Percentiles rank a stretch among this genome's conserved stretches.
Conservation (phyloP, 2,329 filamentous ascomycete species). For the Purpureocillium takamizusanense region DNA sequence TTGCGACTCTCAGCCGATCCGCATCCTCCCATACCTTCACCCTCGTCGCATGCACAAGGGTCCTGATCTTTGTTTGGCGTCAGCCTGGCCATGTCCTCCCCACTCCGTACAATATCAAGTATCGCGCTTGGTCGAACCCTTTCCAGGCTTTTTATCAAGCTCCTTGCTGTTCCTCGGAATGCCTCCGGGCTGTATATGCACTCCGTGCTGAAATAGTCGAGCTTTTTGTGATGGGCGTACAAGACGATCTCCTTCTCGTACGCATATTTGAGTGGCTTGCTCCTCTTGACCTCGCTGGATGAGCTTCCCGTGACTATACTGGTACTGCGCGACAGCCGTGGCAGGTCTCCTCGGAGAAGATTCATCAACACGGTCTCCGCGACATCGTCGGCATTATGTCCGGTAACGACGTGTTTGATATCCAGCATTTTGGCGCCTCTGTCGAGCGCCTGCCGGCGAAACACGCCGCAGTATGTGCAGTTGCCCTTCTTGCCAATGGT, state of each 20-base stretch:
- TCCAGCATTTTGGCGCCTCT: conserved; percentile 79
- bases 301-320: conserved; percentile 76
- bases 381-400: conserved; percentile 95
- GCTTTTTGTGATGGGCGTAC: conserved; percentile 91
- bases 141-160: conserved; percentile 90
- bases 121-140: conserved; percentile 90
- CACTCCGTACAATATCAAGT: conserved; percentile 85
- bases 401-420: conserved; percentile 90
- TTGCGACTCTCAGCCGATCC: conserved; percentile 54
- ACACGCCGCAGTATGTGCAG: conserved; percentile 97
- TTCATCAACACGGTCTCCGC: conserved; percentile 99
- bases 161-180: conserved; percentile 84
- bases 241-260: conserved; percentile 99
- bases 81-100: conserved; percentile 91
- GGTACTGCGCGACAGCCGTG: conserved; percentile 78
- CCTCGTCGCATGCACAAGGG: conserved; percentile 27
- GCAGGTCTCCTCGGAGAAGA: conserved; percentile 78
- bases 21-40: conserved; percentile 54
- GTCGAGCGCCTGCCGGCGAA: conserved; percentile 86
- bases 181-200: conserved; percentile 98
- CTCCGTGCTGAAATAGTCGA: conserved; percentile 97
- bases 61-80: conserved; percentile 27
- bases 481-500: conserved; percentile 97
- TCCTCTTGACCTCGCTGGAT: conserved; percentile 83
- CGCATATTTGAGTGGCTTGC: conserved; percentile 94